phyloP scores from a whole-genome alignment of 306 rosid species.

The Prunus kanzakura region DNA sequence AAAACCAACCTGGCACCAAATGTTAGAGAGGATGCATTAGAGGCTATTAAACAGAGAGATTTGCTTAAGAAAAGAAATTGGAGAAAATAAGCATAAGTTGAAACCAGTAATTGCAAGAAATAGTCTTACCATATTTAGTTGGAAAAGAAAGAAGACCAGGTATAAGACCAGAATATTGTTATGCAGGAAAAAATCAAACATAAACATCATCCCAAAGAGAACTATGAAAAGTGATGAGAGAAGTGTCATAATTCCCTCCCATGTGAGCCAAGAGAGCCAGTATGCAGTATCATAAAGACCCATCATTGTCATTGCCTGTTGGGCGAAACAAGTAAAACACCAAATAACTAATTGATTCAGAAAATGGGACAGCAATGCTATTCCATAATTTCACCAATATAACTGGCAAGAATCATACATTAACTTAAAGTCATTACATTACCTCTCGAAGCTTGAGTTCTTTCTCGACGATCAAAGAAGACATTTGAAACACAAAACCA shows the following conservation, averaged over 20 bases:
- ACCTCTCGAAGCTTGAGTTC: constrained; percentile 94
- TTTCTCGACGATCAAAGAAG: constrained; percentile 70
- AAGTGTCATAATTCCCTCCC: constrained; percentile 61
- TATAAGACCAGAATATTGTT: constrained; percentile 55
- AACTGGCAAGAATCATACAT: not conserved
- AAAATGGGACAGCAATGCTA: constrained; percentile 33
- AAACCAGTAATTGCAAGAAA: constrained; percentile 20
- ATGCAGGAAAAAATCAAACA: constrained; percentile 59
- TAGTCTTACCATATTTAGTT: constrained; percentile 76
- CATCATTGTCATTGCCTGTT: constrained; percentile 77
- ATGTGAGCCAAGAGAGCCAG: constrained; percentile 81
- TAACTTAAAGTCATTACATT: not conserved
- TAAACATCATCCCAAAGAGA: constrained; percentile 80
- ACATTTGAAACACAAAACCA: constrained; percentile 76
- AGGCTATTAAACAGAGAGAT: not conserved
- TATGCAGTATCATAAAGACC: constrained; percentile 79
- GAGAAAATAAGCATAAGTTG: constrained; percentile 1
- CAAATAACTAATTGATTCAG: not conserved
- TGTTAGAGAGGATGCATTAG: constrained; percentile 10
- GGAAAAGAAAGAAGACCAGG: constrained; percentile 79
- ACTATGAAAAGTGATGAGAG: constrained; percentile 61
- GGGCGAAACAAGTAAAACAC: not conserved
- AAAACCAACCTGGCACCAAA: constrained; percentile 63
- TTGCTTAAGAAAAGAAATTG: not conserved
- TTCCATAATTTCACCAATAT: not conserved